Evolutionary conservation across 1,139 yeast species (phyloP).

Genomic region (Taphrina betulina): DNA sequence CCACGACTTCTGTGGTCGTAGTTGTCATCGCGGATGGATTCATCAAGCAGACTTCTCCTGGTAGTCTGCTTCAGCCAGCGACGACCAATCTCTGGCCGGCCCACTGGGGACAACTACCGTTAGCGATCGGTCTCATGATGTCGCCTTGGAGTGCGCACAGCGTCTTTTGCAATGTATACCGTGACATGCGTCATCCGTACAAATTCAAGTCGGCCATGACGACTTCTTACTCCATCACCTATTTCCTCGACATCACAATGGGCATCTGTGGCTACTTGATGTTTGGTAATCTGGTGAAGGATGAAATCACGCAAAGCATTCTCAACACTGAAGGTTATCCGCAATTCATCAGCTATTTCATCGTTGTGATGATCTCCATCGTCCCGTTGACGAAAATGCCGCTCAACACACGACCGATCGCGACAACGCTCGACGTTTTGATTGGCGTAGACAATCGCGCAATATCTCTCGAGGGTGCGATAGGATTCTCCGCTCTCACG

Average conservation of each 20-base stretch:
- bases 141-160: slow-evolving; percentile 94
- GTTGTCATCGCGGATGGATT: slow-evolving; percentile 65
- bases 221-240: slow-evolving; percentile 63
- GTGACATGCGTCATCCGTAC: slow-evolving; percentile 77
- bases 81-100: slow-evolving; percentile 56
- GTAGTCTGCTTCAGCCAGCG: slow-evolving; percentile 63
- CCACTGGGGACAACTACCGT: slow-evolving; percentile 50
- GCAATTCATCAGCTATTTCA: slow-evolving; percentile 56
- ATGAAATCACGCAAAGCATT: slow-evolving; percentile 79
- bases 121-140: slow-evolving; percentile 73
- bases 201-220: slow-evolving; percentile 54
- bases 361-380: slow-evolving; percentile 71
- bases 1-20: slow-evolving; percentile 64
- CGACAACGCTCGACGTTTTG: slow-evolving; percentile 61
- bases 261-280: slow-evolving; percentile 79
- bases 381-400: slow-evolving; percentile 89
- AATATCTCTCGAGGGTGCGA: slow-evolving; percentile 17
- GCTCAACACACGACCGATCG: slow-evolving; percentile 79
- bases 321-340: slow-evolving; percentile 74
- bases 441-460: slow-evolving; percentile 43
- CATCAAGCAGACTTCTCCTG: slow-evolving; percentile 56
- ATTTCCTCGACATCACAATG: slow-evolving; percentile 68
- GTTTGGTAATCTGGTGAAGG: slow-evolving; percentile 76
- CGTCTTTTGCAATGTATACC: slow-evolving; percentile 73
- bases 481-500: slow-evolving; percentile 24